Percentiles rank a stretch among this genome's conserved stretches.
Evolutionary conservation across 495 filamentous ascomycete genomes (phyloP).

Genomic region (Aspergillus bertholletiae): DNA sequence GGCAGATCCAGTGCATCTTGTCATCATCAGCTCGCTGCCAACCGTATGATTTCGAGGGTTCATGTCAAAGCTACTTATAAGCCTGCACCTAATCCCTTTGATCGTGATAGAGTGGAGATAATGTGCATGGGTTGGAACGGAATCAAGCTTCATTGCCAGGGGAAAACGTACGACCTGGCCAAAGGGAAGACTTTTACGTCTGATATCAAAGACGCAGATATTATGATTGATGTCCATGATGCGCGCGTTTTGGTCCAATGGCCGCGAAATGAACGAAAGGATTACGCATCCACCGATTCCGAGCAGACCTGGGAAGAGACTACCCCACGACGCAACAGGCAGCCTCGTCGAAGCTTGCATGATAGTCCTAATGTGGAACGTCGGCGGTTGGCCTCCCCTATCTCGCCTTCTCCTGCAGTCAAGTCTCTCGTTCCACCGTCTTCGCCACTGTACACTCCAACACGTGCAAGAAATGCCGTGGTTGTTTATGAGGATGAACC

Average conservation of each 20-base stretch:
- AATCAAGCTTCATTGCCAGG: conserved; percentile 87
- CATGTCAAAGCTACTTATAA: conserved; percentile 88
- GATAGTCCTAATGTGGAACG: conserved; percentile 66
- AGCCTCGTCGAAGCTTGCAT: conserved; percentile 28
- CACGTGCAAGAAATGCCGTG: conserved; percentile 44
- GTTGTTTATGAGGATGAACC: conserved; percentile 61
- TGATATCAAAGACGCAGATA: conserved; percentile 82
- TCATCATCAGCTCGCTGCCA: conserved; percentile 85
- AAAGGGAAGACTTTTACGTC: conserved; percentile 91
- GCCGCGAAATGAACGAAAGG: conserved; percentile 64
- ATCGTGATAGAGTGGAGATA: conserved; percentile 72
- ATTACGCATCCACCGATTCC: conserved; percentile 57
- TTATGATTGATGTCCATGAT: conserved; percentile 95
- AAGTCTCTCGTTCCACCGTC: conserved; percentile 41
- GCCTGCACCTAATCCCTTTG: conserved; percentile 57
- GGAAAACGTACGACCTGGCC: conserved; percentile 75
- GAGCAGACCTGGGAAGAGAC: conserved; percentile 67
- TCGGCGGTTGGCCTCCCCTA: conserved; percentile 61
- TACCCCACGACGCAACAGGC: conserved; percentile 34
- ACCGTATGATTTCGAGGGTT: conserved; percentile 85
- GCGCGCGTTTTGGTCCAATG: conserved; percentile 84
- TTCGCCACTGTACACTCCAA: conserved; percentile 38
- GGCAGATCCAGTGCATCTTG: conserved; percentile 90
- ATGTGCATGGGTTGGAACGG: conserved; percentile 96
- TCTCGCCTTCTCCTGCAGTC: conserved; percentile 67